Conservation (phyloP, 2,329 filamentous ascomycete genomes). For the Sphaerostilbella broomeana region DNA sequence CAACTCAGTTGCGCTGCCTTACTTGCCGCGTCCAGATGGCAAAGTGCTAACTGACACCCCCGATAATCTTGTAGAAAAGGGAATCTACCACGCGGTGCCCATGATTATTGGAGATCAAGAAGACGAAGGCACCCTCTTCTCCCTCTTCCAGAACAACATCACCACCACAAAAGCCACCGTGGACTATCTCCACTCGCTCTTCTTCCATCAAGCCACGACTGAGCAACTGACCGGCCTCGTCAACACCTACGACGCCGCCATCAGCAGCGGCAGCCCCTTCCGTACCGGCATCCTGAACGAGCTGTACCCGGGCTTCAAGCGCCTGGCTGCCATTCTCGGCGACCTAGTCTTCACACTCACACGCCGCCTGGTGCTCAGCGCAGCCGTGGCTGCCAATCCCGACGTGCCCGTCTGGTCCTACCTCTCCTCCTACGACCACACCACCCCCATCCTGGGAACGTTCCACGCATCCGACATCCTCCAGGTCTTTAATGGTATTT, state of each 20-base stretch:
- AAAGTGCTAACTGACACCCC: slow-evolving; percentile 54
- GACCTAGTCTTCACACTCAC: slow-evolving; percentile 70
- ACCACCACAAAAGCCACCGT: slow-evolving; percentile 53
- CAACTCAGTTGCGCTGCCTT: slow-evolving; percentile 62
- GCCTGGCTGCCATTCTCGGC: slow-evolving; percentile 66
- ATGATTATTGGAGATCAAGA: slow-evolving; percentile 66
- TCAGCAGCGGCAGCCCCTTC: slow-evolving; percentile 61
- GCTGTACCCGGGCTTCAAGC: slow-evolving; percentile 71
- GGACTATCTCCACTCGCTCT: slow-evolving; percentile 53
- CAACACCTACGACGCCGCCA: slow-evolving; percentile 51
- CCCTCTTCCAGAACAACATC: slow-evolving; percentile 62
- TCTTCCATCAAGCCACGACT: slow-evolving; percentile 52
- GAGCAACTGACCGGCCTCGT: slow-evolving; percentile 51
- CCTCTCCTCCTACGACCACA: slow-evolving; percentile 64
- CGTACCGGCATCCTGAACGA: slow-evolving; percentile 62
- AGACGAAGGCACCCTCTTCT: slow-evolving; percentile 72
- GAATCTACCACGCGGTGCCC: slow-evolving; percentile 44
- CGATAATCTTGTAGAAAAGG: slow-evolving; percentile 46
- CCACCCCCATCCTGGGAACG: slow-evolving; percentile 65
- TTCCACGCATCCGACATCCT: slow-evolving; percentile 67
- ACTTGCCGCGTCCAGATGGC: slow-evolving; percentile 68
- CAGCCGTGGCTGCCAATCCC: slow-evolving; percentile 41
- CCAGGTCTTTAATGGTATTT: slow-evolving; percentile 60
- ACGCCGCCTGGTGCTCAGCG: slow-evolving; percentile 56
- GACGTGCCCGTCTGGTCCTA: slow-evolving; percentile 68